A percentile compares a stretch with the other conserved stretches of the same genome.
Evolutionary conservation across 164 flowering plant species (phyloP).

Genomic region (Magnolia sinica): DNA sequence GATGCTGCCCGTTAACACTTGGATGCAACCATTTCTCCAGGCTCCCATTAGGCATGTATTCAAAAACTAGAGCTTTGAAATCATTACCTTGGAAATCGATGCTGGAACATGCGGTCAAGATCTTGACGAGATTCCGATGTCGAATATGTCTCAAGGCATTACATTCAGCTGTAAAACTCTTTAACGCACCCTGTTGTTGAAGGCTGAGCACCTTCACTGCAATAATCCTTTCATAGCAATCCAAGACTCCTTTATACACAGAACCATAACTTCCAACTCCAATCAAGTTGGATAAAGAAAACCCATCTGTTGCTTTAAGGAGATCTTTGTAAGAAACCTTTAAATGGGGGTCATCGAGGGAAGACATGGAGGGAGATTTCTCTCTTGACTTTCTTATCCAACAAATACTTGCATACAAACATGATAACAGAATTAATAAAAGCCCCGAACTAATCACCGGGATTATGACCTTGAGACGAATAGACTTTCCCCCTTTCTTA

Average conservation of each 20-base stretch:
- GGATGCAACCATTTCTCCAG: slow-evolving; percentile 34
- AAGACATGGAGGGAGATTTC: background rate
- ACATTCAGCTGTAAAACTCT: slow-evolving; percentile 33
- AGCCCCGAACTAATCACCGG: background rate
- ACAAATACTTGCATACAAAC: background rate
- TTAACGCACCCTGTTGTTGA: slow-evolving; percentile 22
- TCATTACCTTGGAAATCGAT: slow-evolving; percentile 29
- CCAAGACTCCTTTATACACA: slow-evolving; percentile 31
- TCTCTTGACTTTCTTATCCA: background rate
- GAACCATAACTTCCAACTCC: slow-evolving; percentile 37
- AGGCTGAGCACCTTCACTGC: slow-evolving; percentile 39
- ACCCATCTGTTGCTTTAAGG: slow-evolving; percentile 22
- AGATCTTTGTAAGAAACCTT: slow-evolving; percentile 22
- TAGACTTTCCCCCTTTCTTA: background rate
- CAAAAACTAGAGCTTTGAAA: slow-evolving; percentile 31
- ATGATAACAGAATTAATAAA: background rate
- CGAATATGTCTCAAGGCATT: slow-evolving; percentile 21
- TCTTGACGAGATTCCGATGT: slow-evolving; percentile 36
- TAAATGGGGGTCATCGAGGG: background rate
- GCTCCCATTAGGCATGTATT: slow-evolving; percentile 36
- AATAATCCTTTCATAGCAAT: slow-evolving; percentile 4
- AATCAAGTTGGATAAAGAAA: slow-evolving; percentile 25
- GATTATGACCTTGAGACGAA: background rate
- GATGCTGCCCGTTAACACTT: background rate
- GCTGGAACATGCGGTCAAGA: slow-evolving; percentile 26